Conservation (phyloP, 129 eudicot genomes). For the Chrysanthemum makinoi region DNA sequence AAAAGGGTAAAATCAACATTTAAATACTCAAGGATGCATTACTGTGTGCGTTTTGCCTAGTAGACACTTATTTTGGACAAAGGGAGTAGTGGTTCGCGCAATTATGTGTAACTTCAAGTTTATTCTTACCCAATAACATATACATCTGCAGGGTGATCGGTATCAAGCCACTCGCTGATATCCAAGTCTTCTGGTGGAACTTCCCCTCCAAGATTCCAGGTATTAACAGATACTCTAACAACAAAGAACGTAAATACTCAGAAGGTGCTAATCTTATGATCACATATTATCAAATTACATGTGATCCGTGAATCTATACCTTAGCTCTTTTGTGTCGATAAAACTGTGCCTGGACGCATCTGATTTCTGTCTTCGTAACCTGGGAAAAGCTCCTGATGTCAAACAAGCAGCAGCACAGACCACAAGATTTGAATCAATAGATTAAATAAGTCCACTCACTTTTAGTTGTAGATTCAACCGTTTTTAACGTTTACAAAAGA, state of each 20-base stretch:
- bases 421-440: conserved; percentile 20
- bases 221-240: conserved; percentile 66
- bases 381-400: conserved; percentile 63
- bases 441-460: conserved; percentile 7
- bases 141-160: conserved; percentile 72
- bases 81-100: too few species aligned
- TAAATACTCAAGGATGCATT: too few species aligned
- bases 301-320: conserved; percentile 38
- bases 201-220: conserved; percentile 93
- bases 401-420: conserved; percentile 24
- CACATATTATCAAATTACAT: background rate
- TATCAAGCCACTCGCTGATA: conserved; percentile 64
- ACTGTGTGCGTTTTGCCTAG: too few species aligned
- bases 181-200: conserved; percentile 77
- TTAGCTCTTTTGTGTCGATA: conserved; percentile 75
- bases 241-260: background rate
- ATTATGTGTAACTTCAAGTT: background rate
- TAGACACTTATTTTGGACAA: too few species aligned
- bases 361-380: conserved; percentile 76
- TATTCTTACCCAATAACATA: too few species aligned
- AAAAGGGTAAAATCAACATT: too few species aligned
- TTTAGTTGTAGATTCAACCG: conserved; percentile 3
- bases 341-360: conserved; percentile 86
- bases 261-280: conserved; percentile 2
- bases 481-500: conserved; percentile 1